Evolutionary conservation across 2,329 filamentous ascomycete genomes (phyloP).

Genomic region (Trichocomaceae sp.): DNA sequence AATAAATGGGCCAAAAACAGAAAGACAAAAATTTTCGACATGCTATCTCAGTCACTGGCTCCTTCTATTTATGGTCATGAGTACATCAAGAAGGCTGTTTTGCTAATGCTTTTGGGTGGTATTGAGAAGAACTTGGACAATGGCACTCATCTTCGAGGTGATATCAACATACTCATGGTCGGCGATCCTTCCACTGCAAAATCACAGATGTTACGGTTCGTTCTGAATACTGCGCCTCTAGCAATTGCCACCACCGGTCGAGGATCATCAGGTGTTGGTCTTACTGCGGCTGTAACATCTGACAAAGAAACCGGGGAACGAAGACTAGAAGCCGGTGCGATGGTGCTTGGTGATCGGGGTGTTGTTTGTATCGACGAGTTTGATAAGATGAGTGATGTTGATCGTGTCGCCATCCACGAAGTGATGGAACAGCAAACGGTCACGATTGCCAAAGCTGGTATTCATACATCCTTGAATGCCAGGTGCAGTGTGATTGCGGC

Average conservation of each 20-base stretch:
- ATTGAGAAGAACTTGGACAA: slow-evolving; percentile 99
- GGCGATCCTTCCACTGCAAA: slow-evolving; percentile 98
- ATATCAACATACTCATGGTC: slow-evolving; percentile 99
- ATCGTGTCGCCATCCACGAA: slow-evolving; percentile 98
- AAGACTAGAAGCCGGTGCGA: slow-evolving; percentile 90
- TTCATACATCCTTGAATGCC: slow-evolving; percentile 94
- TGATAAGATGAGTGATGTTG: slow-evolving; percentile 98
- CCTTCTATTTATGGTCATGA: slow-evolving; percentile 96
- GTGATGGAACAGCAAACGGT: slow-evolving; percentile 99
- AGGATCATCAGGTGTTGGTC: slow-evolving; percentile 93
- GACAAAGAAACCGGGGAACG: slow-evolving; percentile 97
- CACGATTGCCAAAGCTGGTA: slow-evolving; percentile 96
- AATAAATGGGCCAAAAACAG: slow-evolving; percentile 78
- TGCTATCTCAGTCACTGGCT: slow-evolving; percentile 87
- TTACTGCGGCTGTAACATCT: slow-evolving; percentile 90
- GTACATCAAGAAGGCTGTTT: slow-evolving; percentile 94
- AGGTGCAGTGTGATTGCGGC: slow-evolving; percentile 94
- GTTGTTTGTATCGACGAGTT: slow-evolving; percentile 99
- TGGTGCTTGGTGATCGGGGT: slow-evolving; percentile 94
- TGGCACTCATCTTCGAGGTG: slow-evolving; percentile 92
- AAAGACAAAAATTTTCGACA: slow-evolving; percentile 83
- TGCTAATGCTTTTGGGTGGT: slow-evolving; percentile 89
- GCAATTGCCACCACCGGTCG: slow-evolving; percentile 96
- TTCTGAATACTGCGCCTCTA: slow-evolving; percentile 90
- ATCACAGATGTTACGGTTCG: slow-evolving; percentile 94